Evolutionary conservation across 768 basidiomycete genomes (phyloP).

Genomic region (Rhodotorula toruloides): DNA sequence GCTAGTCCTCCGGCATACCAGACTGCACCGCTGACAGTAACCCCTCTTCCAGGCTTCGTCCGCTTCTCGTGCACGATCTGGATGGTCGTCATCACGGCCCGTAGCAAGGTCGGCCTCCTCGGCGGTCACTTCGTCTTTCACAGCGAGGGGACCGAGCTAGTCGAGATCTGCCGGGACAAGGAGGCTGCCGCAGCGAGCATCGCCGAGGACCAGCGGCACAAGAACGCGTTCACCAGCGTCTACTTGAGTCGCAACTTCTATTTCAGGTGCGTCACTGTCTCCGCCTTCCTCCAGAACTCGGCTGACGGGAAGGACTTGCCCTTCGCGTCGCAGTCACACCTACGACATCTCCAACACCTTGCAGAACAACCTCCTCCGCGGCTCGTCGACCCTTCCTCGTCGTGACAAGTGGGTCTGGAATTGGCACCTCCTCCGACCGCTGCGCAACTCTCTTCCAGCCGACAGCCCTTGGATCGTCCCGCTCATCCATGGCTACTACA

Average conservation of each 20-base stretch:
- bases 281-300: neutral
- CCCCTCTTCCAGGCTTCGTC: conserved; percentile 77
- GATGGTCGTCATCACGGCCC: conserved; percentile 81
- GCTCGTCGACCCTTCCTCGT: conserved; percentile 51
- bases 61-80: conserved; percentile 95
- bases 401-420: conserved; percentile 95
- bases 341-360: conserved; percentile 96
- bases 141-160: conserved; percentile 81
- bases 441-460: conserved; percentile 55
- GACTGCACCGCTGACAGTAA: conserved; percentile 56
- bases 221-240: conserved; percentile 89
- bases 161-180: conserved; percentile 54
- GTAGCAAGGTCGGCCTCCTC: conserved; percentile 83
- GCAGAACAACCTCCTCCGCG: conserved; percentile 66
- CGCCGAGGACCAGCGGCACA: conserved; percentile 53
- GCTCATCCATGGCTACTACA: conserved; percentile 89
- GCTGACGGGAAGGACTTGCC: too few relatives aligned
- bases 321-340: conserved; percentile 63
- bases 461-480: conserved; percentile 81
- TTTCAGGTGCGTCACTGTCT: conserved; percentile 61
- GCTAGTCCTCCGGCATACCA: too few relatives aligned
- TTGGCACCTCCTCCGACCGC: conserved; percentile 69
- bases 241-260: conserved; percentile 99
- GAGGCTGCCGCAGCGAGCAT: neutral
- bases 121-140: conserved; percentile 96